Conservation (phyloP, 2,329 filamentous ascomycete species). For the Aspergillus clavatus region DNA sequence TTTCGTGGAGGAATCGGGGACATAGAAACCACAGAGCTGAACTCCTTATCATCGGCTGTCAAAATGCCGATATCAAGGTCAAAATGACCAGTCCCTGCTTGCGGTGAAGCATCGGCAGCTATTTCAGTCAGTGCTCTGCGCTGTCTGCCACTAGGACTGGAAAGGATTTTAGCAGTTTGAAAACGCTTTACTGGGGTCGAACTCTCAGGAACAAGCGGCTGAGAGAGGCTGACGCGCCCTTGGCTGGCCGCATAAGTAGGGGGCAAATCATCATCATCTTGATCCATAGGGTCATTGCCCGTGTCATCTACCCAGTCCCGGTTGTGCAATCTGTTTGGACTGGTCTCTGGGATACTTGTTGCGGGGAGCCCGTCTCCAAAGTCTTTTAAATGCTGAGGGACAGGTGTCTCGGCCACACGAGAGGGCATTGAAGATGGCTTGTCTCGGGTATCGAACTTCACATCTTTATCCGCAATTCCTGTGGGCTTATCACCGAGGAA, state of each 20-base stretch:
- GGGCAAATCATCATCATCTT: constrained; percentile 38
- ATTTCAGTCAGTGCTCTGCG: constrained; percentile 40
- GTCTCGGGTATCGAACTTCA: constrained; percentile 13
- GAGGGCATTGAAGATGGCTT: constrained; percentile 38
- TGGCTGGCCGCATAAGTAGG: constrained; percentile 22
- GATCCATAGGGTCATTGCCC: constrained; percentile 23
- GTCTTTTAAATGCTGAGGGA: constrained; percentile 22
- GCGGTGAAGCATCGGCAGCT: constrained; percentile 39
- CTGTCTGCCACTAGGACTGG: constrained; percentile 36
- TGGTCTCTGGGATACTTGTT: constrained; percentile 38
- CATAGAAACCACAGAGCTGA: constrained; percentile 30
- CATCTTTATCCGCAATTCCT: constrained; percentile 6
- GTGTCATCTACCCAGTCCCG: constrained; percentile 20
- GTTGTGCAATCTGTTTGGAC: constrained; percentile 24
- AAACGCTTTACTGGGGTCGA: constrained; percentile 25
- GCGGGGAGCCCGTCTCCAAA: constrained; percentile 25
- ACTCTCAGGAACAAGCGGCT: constrained; percentile 16
- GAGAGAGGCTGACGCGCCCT: constrained; percentile 17
- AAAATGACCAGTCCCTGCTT: constrained; percentile 26
- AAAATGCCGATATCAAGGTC: constrained; percentile 37
- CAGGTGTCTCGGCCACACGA: constrained; percentile 38
- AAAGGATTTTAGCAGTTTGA: constrained; percentile 28
- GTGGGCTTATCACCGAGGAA: constrained; percentile 3
- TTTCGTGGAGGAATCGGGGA: constrained; percentile 34
- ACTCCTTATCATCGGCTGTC: constrained; percentile 38